Conservation (phyloP, 495 filamentous ascomycete genomes). For the Tuber indicum region DNA sequence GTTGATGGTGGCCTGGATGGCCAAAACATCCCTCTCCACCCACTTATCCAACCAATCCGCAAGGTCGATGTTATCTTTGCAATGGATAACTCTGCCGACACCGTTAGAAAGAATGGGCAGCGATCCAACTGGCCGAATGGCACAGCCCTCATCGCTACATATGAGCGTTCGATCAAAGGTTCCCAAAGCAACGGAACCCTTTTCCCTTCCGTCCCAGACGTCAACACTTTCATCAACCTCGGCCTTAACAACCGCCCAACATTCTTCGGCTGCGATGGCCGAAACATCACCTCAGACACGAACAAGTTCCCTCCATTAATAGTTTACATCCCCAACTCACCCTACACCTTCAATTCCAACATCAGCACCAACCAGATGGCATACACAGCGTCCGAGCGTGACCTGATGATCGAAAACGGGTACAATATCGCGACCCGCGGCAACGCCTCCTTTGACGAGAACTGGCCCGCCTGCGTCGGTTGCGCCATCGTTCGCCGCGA, state of each 20-base stretch:
- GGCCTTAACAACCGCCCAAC: constrained; percentile 78
- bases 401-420: constrained; percentile 76
- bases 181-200: constrained; percentile 68
- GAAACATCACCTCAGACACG: constrained; percentile 53
- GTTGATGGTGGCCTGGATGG: constrained; percentile 82
- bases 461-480: constrained; percentile 75
- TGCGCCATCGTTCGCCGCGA: constrained; percentile 80
- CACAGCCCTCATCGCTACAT: constrained; percentile 73
- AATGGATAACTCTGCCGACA: constrained; percentile 80
- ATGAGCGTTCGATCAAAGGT: constrained; percentile 59
- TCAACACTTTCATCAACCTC: constrained; percentile 78
- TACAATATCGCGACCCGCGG: constrained; percentile 74
- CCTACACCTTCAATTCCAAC: constrained; percentile 68
- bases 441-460: constrained; percentile 62
- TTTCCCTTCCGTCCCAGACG: constrained; percentile 76
- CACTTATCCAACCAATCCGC: constrained; percentile 72
- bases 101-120: constrained; percentile 40
- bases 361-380: constrained; percentile 61
- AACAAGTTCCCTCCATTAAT: constrained; percentile 57
- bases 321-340: constrained; percentile 85
- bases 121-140: constrained; percentile 74
- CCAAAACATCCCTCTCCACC: constrained; percentile 83
- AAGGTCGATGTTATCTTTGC: constrained; percentile 88
- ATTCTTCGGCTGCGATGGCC: constrained; percentile 83
- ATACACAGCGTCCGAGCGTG: constrained; percentile 59